A percentile compares a stretch with the other conserved stretches of the same genome.
Conservation (phyloP, 2,329 filamentous ascomycete genomes). For the Penicillium sp. region DNA sequence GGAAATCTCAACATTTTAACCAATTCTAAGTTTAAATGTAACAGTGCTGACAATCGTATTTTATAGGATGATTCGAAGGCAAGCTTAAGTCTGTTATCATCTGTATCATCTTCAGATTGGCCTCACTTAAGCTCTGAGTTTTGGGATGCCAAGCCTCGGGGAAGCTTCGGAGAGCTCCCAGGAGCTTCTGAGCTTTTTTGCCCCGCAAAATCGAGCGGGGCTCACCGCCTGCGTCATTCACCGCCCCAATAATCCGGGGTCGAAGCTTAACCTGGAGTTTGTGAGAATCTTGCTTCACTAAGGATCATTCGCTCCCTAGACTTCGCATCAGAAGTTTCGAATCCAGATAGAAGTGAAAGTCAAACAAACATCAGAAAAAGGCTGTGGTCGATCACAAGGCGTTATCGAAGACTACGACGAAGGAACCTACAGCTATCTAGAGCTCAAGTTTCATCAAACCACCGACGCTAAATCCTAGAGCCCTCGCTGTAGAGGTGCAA, state of each 20-base stretch:
- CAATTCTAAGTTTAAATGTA: neutral
- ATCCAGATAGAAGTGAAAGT: too few relatives aligned
- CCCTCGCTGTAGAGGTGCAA: too few relatives aligned
- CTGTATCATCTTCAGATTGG: neutral
- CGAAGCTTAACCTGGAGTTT: conserved; percentile 5
- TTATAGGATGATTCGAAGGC: neutral
- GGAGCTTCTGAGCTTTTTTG: conserved; percentile 1
- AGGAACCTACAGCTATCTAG: neutral
- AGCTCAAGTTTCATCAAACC: neutral
- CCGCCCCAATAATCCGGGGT: conserved; percentile 5
- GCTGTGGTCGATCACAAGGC: neutral
- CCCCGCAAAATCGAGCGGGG: neutral
- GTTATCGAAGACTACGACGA: neutral
- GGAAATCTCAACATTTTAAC: conserved; percentile 28
- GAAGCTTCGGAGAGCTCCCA: conserved; percentile 1
- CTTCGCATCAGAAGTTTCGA: neutral
- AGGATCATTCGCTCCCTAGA: neutral
- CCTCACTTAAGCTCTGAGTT: neutral
- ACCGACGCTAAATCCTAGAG: neutral
- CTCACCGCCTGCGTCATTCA: conserved; percentile 12
- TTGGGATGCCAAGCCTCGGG: neutral
- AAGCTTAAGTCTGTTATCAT: neutral
- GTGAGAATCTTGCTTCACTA: neutral
- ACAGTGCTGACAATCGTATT: neutral
- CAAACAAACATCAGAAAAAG: neutral